These are phyloP conservation scores for Chlamydomonas applanata DNA, from an alignment of 139 green algal species.

Conservation along the genomic window DNA sequence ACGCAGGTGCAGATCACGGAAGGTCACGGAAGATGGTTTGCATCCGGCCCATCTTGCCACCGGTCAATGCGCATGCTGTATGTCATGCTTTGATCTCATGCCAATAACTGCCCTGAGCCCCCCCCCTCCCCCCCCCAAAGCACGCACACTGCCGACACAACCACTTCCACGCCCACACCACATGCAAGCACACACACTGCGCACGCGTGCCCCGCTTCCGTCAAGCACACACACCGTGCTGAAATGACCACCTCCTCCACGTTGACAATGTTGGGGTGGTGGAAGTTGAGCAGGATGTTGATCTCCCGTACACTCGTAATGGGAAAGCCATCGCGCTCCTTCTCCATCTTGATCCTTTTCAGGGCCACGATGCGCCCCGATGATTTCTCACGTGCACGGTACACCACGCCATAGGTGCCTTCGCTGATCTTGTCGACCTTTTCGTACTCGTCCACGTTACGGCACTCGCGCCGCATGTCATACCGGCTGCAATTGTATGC, in stretches of 20 bases:
- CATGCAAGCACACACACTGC: not conserved
- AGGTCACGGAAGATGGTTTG: too few species aligned
- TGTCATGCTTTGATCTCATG: too few species aligned
- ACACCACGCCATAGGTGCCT: conserved; percentile 92
- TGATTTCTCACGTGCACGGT: conserved; percentile 24
- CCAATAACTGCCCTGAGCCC: too few species aligned
- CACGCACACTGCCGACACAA: too few species aligned
- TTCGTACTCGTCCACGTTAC: conserved; percentile 85
- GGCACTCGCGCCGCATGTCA: conserved; percentile 71
- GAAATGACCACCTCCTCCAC: conserved; percentile 85
- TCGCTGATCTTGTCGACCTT: conserved; percentile 77
- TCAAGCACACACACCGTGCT: not conserved
- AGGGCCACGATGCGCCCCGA: conserved; percentile 83
- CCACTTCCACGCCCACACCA: too few species aligned
- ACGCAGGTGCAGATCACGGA: too few species aligned
- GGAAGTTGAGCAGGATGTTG: conserved; percentile 92
- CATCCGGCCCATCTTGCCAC: too few species aligned
- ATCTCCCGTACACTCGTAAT: conserved; percentile 94
- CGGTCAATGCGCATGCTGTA: too few species aligned
- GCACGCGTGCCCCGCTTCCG: not conserved
- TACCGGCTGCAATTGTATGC: conserved; percentile 27
- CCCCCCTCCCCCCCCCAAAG: too few species aligned
- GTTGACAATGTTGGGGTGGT: conserved; percentile 94
- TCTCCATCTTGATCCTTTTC: conserved; percentile 94
- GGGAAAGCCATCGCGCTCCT: conserved; percentile 91